Evolutionary conservation across 164 flowering plant genomes (phyloP).

Genomic region (Vitis cinerea): DNA sequence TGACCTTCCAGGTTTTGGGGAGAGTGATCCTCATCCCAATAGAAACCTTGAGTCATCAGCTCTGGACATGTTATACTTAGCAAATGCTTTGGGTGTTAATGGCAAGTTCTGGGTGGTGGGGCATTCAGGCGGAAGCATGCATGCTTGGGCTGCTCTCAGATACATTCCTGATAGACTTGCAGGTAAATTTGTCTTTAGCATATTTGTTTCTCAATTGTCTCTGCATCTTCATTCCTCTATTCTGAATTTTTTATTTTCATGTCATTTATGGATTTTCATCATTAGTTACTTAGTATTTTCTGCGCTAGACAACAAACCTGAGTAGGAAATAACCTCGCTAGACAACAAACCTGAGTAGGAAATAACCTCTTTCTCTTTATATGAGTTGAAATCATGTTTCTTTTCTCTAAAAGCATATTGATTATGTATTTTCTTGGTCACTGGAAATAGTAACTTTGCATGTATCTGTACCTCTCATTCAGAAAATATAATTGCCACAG

Average conservation of each 20-base stretch:
- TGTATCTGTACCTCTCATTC: neutral
- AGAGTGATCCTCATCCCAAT: constrained; percentile 86
- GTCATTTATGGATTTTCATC: neutral
- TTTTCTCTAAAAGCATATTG: neutral
- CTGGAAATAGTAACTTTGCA: neutral
- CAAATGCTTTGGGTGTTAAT: constrained; percentile 58
- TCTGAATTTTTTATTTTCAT: neutral
- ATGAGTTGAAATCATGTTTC: neutral
- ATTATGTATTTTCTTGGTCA: neutral
- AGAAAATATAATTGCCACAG: neutral
- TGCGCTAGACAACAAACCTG: neutral
- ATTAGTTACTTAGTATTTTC: no score
- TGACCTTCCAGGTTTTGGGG: constrained; percentile 99
- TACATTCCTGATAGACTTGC: constrained; percentile 81
- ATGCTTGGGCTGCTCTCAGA: constrained; percentile 90
- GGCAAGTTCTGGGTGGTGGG: constrained; percentile 92
- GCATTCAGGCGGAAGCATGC: constrained; percentile 71
- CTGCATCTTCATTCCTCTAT: neutral
- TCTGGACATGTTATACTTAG: constrained; percentile 57
- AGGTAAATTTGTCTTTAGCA: constrained; percentile 34
- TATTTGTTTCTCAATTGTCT: neutral
- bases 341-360: neutral
- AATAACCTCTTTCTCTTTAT: neutral
- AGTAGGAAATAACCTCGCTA: neutral
- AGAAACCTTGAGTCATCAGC: constrained; percentile 85